A percentile compares a stretch with the other conserved stretches of the same genome.
These are phyloP conservation scores for Epichloe amarillans DNA, from an alignment of 2,329 filamentous ascomycete genomes.

Conservation along the genomic window DNA sequence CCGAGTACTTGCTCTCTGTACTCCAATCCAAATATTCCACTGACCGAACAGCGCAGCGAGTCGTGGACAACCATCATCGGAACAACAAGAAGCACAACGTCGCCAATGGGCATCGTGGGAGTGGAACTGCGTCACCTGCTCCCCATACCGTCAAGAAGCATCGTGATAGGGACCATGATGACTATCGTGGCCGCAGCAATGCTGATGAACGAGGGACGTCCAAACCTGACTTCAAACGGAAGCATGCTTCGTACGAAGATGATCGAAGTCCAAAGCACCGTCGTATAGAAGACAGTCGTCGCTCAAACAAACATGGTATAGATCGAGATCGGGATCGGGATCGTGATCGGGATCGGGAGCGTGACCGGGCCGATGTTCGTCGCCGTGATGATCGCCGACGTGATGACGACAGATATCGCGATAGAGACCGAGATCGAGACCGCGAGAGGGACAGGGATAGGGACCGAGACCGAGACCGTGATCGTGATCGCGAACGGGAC, in stretches of 20 bases:
- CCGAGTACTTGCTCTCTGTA: conserved; percentile 92
- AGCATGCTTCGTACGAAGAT: conserved; percentile 39
- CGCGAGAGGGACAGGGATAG: neutral
- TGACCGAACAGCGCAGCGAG: conserved; percentile 61
- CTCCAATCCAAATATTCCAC: conserved; percentile 73
- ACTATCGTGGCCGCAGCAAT: conserved; percentile 37
- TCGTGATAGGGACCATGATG: conserved; percentile 36
- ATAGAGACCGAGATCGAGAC: conserved; percentile 11
- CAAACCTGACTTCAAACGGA: conserved; percentile 45
- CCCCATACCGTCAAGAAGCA: conserved; percentile 35
- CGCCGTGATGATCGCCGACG: conserved; percentile 8
- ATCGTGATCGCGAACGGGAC: conserved; percentile 10
- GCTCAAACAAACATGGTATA: conserved; percentile 22
- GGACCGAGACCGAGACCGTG: conserved; percentile 5
- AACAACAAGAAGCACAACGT: conserved; percentile 70
- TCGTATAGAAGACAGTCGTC: conserved; percentile 26
- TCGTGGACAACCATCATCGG: conserved; percentile 84
- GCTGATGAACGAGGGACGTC: conserved; percentile 37
- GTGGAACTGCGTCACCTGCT: conserved; percentile 58
- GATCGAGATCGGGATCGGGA: conserved; percentile 22
- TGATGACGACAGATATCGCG: conserved; percentile 12
- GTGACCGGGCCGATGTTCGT: conserved; percentile 6
- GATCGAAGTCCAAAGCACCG: conserved; percentile 29
- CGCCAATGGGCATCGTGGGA: conserved; percentile 46
- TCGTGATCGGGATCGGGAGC: conserved; percentile 7